These are phyloP conservation scores for Obelidium mucronatum DNA, from an alignment of 192 early-diverging fungal genomes.

Conservation along the genomic window DNA sequence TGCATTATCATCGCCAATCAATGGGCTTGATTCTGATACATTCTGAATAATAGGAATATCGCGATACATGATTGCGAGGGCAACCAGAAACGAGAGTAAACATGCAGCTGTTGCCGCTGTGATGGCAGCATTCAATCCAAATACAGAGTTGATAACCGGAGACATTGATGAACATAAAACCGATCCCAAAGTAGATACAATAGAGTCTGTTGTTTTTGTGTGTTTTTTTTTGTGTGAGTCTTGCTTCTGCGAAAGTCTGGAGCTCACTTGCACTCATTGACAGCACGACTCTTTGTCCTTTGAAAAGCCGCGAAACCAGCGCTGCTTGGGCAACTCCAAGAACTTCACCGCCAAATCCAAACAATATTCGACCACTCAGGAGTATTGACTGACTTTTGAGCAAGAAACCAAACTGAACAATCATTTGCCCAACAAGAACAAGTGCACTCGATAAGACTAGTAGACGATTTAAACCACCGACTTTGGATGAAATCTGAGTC, in stretches of 20 bases:
- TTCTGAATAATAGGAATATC: no score
- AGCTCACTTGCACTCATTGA: neutral
- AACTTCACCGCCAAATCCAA: constrained; percentile 60
- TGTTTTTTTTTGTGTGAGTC: no score
- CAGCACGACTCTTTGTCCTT: constrained; percentile 34
- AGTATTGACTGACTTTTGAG: no score
- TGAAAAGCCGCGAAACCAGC: constrained; percentile 56
- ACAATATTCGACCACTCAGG: constrained; percentile 42
- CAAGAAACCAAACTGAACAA: no score
- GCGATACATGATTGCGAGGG: constrained; percentile 38
- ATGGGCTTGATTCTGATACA: no score
- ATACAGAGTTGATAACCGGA: constrained; percentile 15
- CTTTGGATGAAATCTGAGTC: neutral
- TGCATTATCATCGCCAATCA: no score
- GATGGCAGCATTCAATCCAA: neutral
- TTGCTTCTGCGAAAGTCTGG: no score
- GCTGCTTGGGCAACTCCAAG: constrained; percentile 51
- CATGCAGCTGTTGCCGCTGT: neutral
- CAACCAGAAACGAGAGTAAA: neutral
- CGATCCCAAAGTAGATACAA: constrained; percentile 56
- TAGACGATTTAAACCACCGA: neutral
- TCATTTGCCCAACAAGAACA: no score
- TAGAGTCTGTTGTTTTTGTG: constrained; percentile 44
- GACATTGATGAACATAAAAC: constrained; percentile 53
- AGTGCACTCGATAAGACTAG: no score